These are phyloP conservation scores for Tricholoma sp. DNA, from an alignment of 768 basidiomycete genomes.

Conservation along the genomic window DNA sequence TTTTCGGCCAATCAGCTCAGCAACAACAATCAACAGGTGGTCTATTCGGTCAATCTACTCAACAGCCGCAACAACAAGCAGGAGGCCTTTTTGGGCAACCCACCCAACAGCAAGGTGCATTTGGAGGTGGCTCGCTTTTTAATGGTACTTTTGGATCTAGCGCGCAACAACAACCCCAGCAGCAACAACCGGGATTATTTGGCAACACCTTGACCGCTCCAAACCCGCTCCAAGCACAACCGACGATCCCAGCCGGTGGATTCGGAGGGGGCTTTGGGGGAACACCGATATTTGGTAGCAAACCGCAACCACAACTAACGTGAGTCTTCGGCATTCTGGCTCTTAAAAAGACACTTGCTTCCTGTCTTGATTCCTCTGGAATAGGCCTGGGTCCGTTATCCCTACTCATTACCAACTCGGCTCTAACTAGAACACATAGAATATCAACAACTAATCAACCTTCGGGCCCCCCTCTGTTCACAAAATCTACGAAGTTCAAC, in stretches of 20 bases:
- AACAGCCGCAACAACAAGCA: slow-evolving; percentile 18
- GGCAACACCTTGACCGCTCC: slow-evolving; percentile 8
- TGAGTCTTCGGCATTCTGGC: slow-evolving; percentile 13
- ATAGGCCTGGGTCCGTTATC: slow-evolving; percentile 15
- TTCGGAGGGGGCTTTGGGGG: slow-evolving; percentile 22
- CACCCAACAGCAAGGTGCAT: slow-evolving; percentile 12
- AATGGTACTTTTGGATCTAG: slow-evolving; percentile 5
- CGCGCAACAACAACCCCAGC: slow-evolving; percentile 22
- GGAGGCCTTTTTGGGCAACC: slow-evolving; percentile 23
- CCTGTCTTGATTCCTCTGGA: background rate
- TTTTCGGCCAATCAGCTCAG: slow-evolving; percentile 26
- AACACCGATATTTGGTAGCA: slow-evolving; percentile 26
- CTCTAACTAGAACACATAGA: background rate
- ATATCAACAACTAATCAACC: slow-evolving; percentile 15
- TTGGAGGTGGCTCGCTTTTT: slow-evolving; percentile 10
- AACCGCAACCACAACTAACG: slow-evolving; percentile 26
- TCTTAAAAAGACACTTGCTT: background rate
- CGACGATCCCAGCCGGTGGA: slow-evolving; percentile 24
- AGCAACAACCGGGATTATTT: slow-evolving; percentile 17
- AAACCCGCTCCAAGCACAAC: slow-evolving; percentile 26
- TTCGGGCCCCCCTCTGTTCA: slow-evolving; percentile 34
- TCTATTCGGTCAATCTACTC: slow-evolving; percentile 18
- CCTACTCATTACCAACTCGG: background rate
- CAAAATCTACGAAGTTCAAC: slow-evolving; percentile 71
- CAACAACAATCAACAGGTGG: slow-evolving; percentile 17